phyloP scores from a whole-genome alignment of 176 grass and related monocot genomes.

The Areca catechu region DNA sequence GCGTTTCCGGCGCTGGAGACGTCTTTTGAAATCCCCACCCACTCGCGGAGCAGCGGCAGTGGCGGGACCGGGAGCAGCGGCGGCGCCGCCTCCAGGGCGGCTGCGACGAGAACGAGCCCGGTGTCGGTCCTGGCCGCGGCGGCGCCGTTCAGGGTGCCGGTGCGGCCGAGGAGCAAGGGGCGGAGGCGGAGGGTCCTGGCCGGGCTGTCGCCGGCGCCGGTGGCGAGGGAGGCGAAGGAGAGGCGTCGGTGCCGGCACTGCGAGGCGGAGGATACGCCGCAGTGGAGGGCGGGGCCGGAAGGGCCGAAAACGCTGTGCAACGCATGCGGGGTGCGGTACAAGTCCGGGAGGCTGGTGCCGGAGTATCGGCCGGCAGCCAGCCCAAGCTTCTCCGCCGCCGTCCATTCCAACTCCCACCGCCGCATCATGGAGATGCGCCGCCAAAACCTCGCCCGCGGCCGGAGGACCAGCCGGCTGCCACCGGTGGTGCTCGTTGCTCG shows the following conservation, averaged over 20 bases:
- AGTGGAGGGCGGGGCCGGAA: conserved; percentile 66
- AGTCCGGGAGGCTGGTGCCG: conserved; percentile 57
- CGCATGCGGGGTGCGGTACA: conserved; percentile 82
- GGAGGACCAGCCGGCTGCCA: background rate
- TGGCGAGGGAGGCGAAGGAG: background rate
- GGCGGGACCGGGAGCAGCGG: background rate
- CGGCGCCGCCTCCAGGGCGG: background rate
- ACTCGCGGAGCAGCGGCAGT: conserved; percentile 3
- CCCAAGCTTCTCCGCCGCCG: conserved; percentile 54
- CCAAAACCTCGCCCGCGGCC: background rate
- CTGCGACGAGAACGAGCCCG: background rate
- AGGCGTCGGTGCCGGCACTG: conserved; percentile 64
- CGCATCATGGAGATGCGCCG: conserved; percentile 63
- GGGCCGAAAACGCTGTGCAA: conserved; percentile 83
- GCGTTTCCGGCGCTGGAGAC: conserved; percentile 70
- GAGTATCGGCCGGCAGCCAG: conserved; percentile 84
- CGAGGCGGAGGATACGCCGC: conserved; percentile 53
- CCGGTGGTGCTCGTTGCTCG: background rate
- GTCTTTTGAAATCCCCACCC: conserved; percentile 21
- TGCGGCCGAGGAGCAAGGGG: conserved; percentile 47
- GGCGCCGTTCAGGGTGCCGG: background rate
- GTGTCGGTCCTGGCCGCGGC: background rate
- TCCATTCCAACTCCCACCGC: conserved; percentile 88
- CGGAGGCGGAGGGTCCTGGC: conserved; percentile 25
- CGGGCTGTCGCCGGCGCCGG: background rate